Evolutionary conservation across 2,329 filamentous ascomycete genomes (phyloP).

Genomic region (Polytolypa hystricis): DNA sequence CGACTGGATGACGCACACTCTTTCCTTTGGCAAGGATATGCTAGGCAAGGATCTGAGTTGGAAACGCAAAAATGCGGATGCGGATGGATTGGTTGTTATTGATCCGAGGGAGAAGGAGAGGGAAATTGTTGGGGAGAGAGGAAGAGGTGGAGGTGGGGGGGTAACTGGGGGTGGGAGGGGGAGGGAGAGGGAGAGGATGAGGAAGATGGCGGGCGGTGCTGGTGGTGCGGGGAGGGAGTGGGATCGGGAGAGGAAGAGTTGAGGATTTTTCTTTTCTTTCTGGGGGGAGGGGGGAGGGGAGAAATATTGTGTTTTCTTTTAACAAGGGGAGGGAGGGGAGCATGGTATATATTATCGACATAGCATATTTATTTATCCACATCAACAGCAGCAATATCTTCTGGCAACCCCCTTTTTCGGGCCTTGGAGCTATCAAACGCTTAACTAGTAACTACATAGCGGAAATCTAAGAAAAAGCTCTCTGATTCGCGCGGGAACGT

Average conservation of each 20-base stretch:
- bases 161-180: constrained; percentile 22
- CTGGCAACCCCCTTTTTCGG: no score
- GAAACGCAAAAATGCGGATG: constrained; percentile 78
- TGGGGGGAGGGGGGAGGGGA: neutral
- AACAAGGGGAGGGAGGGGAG: no score
- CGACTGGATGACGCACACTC: constrained; percentile 75
- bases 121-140: constrained; percentile 56
- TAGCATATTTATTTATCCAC: no score
- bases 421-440: no score
- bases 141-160: constrained; percentile 47
- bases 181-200: constrained; percentile 23
- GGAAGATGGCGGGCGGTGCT: constrained; percentile 18
- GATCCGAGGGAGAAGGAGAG: constrained; percentile 77
- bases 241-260: constrained; percentile 17
- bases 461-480: no score
- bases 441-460: no score
- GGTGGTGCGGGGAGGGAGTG: constrained; percentile 25
- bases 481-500: no score
- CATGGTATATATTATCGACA: no score
- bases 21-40: constrained; percentile 81
- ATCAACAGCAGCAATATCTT: no score
- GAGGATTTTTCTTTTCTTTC: neutral
- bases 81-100: constrained; percentile 63
- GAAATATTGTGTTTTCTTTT: no score
- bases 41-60: constrained; percentile 84